Evolutionary conservation across 2,329 filamentous ascomycete species (phyloP).

Genomic region (Aspergillus alliaceus): DNA sequence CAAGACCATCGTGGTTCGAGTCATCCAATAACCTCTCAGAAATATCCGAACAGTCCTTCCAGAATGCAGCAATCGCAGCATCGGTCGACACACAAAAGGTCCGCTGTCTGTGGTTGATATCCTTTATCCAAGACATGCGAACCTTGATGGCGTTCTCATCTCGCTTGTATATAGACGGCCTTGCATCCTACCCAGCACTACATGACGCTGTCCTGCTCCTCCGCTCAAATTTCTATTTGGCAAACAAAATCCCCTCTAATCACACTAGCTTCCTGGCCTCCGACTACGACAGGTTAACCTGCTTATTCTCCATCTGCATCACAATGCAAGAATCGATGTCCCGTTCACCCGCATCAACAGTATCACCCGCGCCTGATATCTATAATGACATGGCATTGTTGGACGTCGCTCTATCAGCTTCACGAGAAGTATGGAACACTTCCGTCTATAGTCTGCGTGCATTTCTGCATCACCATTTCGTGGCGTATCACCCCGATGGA

Average conservation of each 20-base stretch:
- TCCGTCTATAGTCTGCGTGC: conserved; percentile 12
- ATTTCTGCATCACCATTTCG: conserved; percentile 12
- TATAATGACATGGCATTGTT: conserved; percentile 4
- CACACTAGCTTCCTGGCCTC: not conserved
- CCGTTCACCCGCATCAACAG: not conserved
- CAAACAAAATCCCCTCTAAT: not conserved
- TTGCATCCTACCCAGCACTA: conserved; percentile 13
- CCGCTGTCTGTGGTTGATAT: conserved; percentile 30
- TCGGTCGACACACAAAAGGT: conserved; percentile 24
- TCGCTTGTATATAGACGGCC: conserved; percentile 12
- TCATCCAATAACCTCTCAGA: conserved; percentile 21
- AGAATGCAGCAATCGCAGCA: not conserved
- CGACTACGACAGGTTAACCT: conserved; percentile 12
- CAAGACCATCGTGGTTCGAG: conserved; percentile 30
- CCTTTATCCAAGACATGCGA: conserved; percentile 31
- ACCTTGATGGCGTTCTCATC: conserved; percentile 23
- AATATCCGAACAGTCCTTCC: conserved; percentile 12
- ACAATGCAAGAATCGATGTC: conserved; percentile 21
- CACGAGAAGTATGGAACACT: conserved; percentile 7
- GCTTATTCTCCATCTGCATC: conserved; percentile 20
- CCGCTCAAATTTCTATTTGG: conserved; percentile 13
- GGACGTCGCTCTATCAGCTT: conserved; percentile 8
- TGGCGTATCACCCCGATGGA: conserved; percentile 6
- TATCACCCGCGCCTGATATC: not conserved
- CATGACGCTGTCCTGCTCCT: conserved; percentile 18